A percentile compares a stretch with the other conserved stretches of the same genome.
These are phyloP conservation scores for Eutrema heterophyllum DNA, from an alignment of 345 rosid species.

Conservation along the genomic window DNA sequence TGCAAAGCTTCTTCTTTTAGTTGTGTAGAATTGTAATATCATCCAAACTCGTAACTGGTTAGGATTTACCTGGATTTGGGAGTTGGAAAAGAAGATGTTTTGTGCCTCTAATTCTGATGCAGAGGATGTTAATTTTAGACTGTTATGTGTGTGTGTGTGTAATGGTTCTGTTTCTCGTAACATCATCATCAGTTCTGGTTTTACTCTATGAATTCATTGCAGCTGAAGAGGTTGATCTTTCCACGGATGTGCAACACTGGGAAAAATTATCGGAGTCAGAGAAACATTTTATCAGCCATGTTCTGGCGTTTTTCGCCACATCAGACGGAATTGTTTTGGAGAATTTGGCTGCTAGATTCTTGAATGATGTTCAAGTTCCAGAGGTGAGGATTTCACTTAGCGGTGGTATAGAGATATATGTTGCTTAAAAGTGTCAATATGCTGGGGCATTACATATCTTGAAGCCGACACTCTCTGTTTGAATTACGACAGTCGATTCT, in stretches of 20 bases:
- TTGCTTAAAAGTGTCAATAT: background rate
- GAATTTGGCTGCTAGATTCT: conserved; percentile 82
- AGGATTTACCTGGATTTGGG: background rate
- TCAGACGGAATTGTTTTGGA: conserved; percentile 95
- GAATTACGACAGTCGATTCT: conserved; percentile 23
- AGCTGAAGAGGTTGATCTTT: conserved; percentile 96
- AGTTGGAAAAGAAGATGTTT: background rate
- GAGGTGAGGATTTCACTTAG: conserved; percentile 43
- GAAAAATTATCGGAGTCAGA: conserved; percentile 51
- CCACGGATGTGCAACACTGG: conserved; percentile 83
- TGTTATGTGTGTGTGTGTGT: background rate
- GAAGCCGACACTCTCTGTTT: background rate
- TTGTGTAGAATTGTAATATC: background rate
- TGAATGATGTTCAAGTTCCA: conserved; percentile 80
- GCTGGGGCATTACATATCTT: background rate
- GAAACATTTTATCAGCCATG: conserved; percentile 76
- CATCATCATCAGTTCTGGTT: background rate
- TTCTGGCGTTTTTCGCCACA: conserved; percentile 86
- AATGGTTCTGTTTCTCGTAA: background rate
- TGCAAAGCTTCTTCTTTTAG: background rate
- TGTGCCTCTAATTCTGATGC: background rate
- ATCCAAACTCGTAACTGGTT: background rate
- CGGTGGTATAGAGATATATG: background rate
- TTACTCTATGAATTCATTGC: conserved; percentile 18
- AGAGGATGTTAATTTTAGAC: background rate